Evolutionary conservation across 148 eudicot genomes (phyloP), one percentile per base, ranked within the genome.

Genomic region (Vaccinium corymbosum): DNA sequence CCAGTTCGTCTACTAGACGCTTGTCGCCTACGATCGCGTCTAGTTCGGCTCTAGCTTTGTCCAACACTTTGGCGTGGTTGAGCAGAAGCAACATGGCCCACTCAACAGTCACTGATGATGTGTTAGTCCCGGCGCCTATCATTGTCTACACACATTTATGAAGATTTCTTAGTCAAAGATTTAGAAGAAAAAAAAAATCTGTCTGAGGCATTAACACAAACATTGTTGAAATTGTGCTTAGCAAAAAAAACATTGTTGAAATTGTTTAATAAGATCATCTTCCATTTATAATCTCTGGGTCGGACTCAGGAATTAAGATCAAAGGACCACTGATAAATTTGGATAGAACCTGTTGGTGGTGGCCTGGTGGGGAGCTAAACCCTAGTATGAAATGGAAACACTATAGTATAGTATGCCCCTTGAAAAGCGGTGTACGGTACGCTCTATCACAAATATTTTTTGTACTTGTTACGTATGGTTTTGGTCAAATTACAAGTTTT

Each of bases 41-140:
- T 7, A 88, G 14, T 52, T 88, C 86, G 0, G 22, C 32, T 59
- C 76, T 80, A 3, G 87, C 87, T 32, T 81, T 85, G 52, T 80
- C 13, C 29, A 85, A 11, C 3, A 57, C 79, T 19, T 85, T 53
- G 0, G 90, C 85, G 51, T 88, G 86, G 73, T 62, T 86, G 5
- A 77, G 49, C 35, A 86, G 55, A 27, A 80, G 80, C 1, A 79
- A 52, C 84, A 88, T 80, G 5, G 83, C 87, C 86, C 85, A 80
- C 35, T 85, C 83, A 11, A 88, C 81, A 1, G 90, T 83, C 4
- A 19, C 11, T 13, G 86, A 32, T 81, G 88, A 83, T 25, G 90
- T 88, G 76, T 78, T 77, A 0, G 85, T 78, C 15, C 53, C 81
- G 3, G 76, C 81, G 11, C 14, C 42, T 57, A 84, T 22, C 81